A percentile compares a stretch with the other conserved stretches of the same genome.
Evolutionary conservation across 345 rosid species (phyloP).

Genomic region (Lepidium aucheri): DNA sequence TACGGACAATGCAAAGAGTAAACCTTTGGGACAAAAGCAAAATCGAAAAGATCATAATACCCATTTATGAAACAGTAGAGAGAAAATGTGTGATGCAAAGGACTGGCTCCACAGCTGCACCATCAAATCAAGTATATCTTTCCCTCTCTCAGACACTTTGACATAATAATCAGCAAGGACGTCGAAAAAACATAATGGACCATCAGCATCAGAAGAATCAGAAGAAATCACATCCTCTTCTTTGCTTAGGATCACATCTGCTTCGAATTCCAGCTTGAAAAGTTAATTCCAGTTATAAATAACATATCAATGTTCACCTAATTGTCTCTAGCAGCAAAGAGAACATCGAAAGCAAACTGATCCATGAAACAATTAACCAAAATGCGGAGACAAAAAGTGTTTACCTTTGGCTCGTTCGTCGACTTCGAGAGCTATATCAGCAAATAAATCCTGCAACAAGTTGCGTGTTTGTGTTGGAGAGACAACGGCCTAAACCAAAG

Average conservation of each 20-base stretch:
- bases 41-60: slow-evolving; percentile 32
- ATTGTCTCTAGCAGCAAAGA: not conserved
- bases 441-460: slow-evolving; percentile 76
- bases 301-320: not conserved
- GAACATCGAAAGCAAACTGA: not conserved
- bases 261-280: slow-evolving; percentile 25
- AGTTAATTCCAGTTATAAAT: not conserved
- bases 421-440: slow-evolving; percentile 86
- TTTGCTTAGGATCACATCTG: slow-evolving; percentile 70
- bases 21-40: not conserved
- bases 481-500: slow-evolving; percentile 54
- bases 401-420: slow-evolving; percentile 90
- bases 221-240: slow-evolving; percentile 58
- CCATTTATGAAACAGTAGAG: slow-evolving; percentile 93
- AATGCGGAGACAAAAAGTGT: not conserved
- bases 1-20: not conserved
- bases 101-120: slow-evolving; percentile 98
- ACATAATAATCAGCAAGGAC: slow-evolving; percentile 90
- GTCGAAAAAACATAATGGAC: slow-evolving; percentile 70
- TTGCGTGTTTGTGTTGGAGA: slow-evolving; percentile 82
- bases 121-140: slow-evolving; percentile 71
- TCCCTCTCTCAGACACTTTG: slow-evolving; percentile 54
- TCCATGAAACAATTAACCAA: not conserved
- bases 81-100: slow-evolving; percentile 79
- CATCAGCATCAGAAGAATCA: slow-evolving; percentile 33